Conservation (phyloP, 2,329 filamentous ascomycete species). For the Hypoxylon sp. region DNA sequence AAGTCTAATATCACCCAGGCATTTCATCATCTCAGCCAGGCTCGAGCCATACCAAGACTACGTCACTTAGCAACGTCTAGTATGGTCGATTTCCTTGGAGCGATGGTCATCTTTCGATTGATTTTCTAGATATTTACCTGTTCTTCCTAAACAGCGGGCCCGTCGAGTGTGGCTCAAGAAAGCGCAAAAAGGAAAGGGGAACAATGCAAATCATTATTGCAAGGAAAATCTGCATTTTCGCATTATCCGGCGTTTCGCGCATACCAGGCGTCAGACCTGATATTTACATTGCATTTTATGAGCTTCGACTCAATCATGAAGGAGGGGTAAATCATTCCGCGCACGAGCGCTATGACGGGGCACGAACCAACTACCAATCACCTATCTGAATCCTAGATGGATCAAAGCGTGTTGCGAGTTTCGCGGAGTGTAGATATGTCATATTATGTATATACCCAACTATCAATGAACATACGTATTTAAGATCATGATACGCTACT, state of each 20-base stretch:
- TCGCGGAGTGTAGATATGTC: constrained; percentile 24
- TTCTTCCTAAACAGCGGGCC: no score
- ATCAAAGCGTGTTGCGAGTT: constrained; percentile 3
- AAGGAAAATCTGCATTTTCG: no score
- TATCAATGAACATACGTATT: constrained; percentile 28
- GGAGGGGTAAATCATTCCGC: constrained; percentile 12
- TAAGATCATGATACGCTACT: neutral
- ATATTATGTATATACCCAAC: constrained; percentile 33
- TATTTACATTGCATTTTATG: constrained; percentile 9
- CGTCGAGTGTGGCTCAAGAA: no score
- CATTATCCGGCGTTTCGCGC: constrained; percentile 34
- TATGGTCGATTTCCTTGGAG: neutral
- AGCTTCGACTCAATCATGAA: constrained; percentile 15
- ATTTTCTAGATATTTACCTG: constrained; percentile 7
- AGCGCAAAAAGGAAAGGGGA: no score
- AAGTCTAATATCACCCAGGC: no score
- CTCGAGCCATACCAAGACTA: neutral
- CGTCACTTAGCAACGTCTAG: no score
- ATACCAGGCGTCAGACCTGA: constrained; percentile 17
- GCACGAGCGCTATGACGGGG: constrained; percentile 12
- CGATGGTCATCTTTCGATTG: neutral
- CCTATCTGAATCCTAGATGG: constrained; percentile 25
- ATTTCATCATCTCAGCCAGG: neutral
- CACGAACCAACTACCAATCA: constrained; percentile 8
- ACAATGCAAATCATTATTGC: constrained; percentile 11